Conservation (phyloP, 2,329 filamentous ascomycete species). For the Cladophialophora exuberans region DNA sequence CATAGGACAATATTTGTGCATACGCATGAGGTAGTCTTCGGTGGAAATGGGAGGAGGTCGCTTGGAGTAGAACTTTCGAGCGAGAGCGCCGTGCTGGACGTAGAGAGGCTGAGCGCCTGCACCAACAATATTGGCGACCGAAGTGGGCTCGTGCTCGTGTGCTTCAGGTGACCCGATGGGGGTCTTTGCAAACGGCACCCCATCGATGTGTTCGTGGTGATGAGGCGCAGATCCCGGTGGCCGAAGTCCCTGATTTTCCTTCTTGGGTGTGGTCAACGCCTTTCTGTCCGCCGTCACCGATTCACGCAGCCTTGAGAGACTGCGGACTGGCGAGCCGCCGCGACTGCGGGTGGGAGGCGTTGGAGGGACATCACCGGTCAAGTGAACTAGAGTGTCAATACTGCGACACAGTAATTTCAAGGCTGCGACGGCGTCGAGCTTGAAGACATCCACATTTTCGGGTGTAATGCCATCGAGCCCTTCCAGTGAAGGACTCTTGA, state of each 20-base stretch:
- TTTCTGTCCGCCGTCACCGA: constrained; percentile 12
- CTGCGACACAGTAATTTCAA: constrained; percentile 76
- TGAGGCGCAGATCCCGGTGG: constrained; percentile 42
- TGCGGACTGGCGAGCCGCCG: constrained; percentile 22
- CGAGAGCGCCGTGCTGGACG: constrained; percentile 81
- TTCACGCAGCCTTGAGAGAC: constrained; percentile 21
- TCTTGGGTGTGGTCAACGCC: constrained; percentile 32
- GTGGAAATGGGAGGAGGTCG: constrained; percentile 80
- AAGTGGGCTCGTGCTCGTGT: constrained; percentile 51
- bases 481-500: constrained; percentile 40
- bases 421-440: constrained; percentile 71
- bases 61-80: constrained; percentile 91
- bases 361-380: constrained; percentile 70
- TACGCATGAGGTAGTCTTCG: constrained; percentile 79
- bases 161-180: constrained; percentile 56
- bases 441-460: constrained; percentile 67
- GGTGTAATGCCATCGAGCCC: constrained; percentile 34
- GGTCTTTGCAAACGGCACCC: constrained; percentile 39
- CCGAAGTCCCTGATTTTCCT: constrained; percentile 32
- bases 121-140: constrained; percentile 50
- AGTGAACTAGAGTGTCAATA: constrained; percentile 56
- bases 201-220: constrained; percentile 45
- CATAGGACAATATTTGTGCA: constrained; percentile 91
- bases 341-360: constrained; percentile 60
- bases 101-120: constrained; percentile 72